Base-by-base conservation (phyloP, 148 eudicot species). In the Amaranthus cruentus region DNA sequence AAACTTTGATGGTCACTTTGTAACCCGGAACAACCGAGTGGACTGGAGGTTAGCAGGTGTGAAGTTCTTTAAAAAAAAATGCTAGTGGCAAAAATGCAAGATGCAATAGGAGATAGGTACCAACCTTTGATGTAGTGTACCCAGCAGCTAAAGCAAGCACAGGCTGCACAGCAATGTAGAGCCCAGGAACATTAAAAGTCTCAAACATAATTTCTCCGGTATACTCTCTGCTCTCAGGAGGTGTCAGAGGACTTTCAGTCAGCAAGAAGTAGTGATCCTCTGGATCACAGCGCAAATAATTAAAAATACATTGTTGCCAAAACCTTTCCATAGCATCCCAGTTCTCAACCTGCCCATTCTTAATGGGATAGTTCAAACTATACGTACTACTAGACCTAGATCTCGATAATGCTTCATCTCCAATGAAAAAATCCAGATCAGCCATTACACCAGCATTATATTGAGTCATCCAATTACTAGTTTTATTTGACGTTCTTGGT, bases 361-460 rank as follows among this genome's bases (percentile, higher is more conserved):
- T 85, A 62, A 94, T 94, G 2, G 98, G 98, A 84, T 87, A 82
- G 70, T 82, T 87, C 63, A 91, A 85, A 76, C 85, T 91, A 64
- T 94, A 91, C 52, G 81, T 81, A 76, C 81, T 87, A 83, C 87
- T 94, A 78, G 93, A 89, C 85, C 87, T 84, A 72, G 98, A 89
- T 87, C 87, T 91, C 50, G 88, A 72, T 56, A 88, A 63, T 60
- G 91, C 98, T 73, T 94, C 97, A 10, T 94, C 97, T 46, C 98
- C 98, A 43, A 94, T 90, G 72, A 78, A 91, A 70, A 88, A 94
- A 83, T 94, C 97, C 60, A 94, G 84, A 86, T 94, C 98, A 44
- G 98, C 98, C 98, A 94, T 88, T n/a, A 94, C 97, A 49, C 98
- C 96, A 18, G 98, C 98, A 77, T 88, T 91, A 68, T 91, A 87